These are phyloP conservation scores for Stellera chamaejasme DNA, from an alignment of 345 rosid species.

Conservation along the genomic window DNA sequence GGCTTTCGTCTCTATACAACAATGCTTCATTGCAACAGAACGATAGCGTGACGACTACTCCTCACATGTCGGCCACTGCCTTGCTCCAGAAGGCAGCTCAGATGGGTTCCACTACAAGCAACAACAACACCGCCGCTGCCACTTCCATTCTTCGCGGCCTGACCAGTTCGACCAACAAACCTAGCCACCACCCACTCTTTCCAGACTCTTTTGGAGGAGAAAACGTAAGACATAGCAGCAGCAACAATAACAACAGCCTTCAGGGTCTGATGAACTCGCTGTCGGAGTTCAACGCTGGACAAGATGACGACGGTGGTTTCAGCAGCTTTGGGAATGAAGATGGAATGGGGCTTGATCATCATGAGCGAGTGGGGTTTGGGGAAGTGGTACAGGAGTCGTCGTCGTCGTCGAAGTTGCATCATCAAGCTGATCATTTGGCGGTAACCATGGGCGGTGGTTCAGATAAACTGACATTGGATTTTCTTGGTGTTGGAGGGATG, in stretches of 20 bases:
- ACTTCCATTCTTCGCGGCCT: constrained; percentile 42
- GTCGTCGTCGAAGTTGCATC: neutral
- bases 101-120: constrained; percentile 61
- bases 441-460: constrained; percentile 38
- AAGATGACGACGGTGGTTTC: neutral
- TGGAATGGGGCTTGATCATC: constrained; percentile 6
- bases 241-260: constrained; percentile 38
- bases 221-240: constrained; percentile 16
- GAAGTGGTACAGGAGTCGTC: constrained; percentile 10
- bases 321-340: constrained; percentile 2
- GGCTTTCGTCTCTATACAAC: constrained; percentile 33
- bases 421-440: constrained; percentile 11
- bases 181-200: constrained; percentile 8
- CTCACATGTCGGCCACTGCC: constrained; percentile 72
- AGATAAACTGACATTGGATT: constrained; percentile 66
- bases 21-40: constrained; percentile 32
- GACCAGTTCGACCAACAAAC: constrained; percentile 15
- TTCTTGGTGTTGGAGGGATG: constrained; percentile 76
- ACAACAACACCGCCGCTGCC: constrained; percentile 4
- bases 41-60: constrained; percentile 12
- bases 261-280: constrained; percentile 61
- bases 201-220: constrained; percentile 3
- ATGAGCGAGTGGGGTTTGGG: neutral
- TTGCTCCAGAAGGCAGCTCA: constrained; percentile 87
- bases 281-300: constrained; percentile 14